Base-by-base conservation (phyloP, 2,329 filamentous ascomycete genomes). In the Calonectria multiphialidica region DNA sequence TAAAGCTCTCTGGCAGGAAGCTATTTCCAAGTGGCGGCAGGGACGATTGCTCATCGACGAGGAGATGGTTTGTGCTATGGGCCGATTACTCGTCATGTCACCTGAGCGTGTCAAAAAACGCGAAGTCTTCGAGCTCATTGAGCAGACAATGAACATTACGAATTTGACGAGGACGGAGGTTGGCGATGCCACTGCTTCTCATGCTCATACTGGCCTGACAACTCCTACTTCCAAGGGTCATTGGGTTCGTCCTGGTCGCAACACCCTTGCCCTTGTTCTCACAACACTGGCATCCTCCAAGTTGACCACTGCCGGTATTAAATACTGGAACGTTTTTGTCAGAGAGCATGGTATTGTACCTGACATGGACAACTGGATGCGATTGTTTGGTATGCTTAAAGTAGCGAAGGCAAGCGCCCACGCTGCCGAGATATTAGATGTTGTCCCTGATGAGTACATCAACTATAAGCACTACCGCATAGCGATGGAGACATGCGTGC, bases 281-380 rank as follows among this genome's bases (percentile, higher is more conserved):
- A 86, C 90, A 55, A 89, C 92, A 8, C 90, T 95, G 64, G 84
- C 88, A 15, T 87, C 90, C 37, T 88, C 92, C 37, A 88, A 90
- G 64, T 88, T 90, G 65, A 90, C 90, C 9, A 88, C 89, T 16
- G 83, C 90, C n/a, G 93, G 91, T n/a, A 84, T 89, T 65, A 88
- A 88, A 37, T 98, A 98, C 83, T 98, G 96, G 96, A 86, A 93
- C 21, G 80, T 93, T 7, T 85, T 98, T 70, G 94, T 93, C 8
- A 81, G 86, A 2, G 83, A 87, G 15, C 88, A 91, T 81, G 84
- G 84, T n/a, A 84, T 98, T 71, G 80, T 86, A 2, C 95, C 96
- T 0, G 96, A 98, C 81, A 78, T 86, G 10, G 88, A 92, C 74
- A 95, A 95, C 80, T 93, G 92, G 84, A 87, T 91, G 75, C 86